These are phyloP conservation scores for Onygena corvina DNA, from an alignment of 2,329 filamentous ascomycete species.

Conservation along the genomic window DNA sequence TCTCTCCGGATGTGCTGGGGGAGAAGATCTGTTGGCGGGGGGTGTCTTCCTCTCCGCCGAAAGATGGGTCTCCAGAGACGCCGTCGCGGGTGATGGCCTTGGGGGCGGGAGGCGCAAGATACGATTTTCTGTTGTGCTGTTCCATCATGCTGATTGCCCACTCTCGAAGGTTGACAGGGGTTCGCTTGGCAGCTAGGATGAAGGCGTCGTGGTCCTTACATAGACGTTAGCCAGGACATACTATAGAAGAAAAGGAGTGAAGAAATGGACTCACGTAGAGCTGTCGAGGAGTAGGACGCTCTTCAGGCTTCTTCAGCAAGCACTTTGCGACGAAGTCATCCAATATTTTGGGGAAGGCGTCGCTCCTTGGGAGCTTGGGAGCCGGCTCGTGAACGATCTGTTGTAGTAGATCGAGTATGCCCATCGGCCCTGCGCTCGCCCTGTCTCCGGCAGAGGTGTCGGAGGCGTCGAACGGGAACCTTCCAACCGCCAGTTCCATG, in stretches of 20 bases:
- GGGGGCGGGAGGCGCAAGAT: constrained; percentile 70
- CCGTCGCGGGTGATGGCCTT: constrained; percentile 56
- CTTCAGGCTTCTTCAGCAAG: constrained; percentile 75
- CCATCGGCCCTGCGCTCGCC: constrained; percentile 62
- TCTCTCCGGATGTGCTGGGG: constrained; percentile 61
- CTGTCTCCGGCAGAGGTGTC: constrained; percentile 63
- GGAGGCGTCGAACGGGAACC: constrained; percentile 81
- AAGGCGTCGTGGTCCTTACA: constrained; percentile 78
- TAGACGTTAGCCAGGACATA: not conserved
- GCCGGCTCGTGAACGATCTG: constrained; percentile 96
- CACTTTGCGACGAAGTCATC: constrained; percentile 98
- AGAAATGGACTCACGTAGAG: constrained; percentile 58
- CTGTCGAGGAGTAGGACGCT: constrained; percentile 82
- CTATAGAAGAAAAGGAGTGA: not conserved
- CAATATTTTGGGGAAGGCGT: constrained; percentile 87
- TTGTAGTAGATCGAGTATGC: constrained; percentile 88
- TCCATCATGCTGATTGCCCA: constrained; percentile 95
- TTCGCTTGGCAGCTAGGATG: constrained; percentile 89
- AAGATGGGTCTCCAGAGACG: constrained; percentile 42
- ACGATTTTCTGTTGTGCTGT: constrained; percentile 87
- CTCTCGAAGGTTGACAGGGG: constrained; percentile 80
- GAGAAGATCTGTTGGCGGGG: constrained; percentile 42
- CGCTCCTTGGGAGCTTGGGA: constrained; percentile 86
- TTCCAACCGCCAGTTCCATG: constrained; percentile 95
- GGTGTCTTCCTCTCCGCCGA: constrained; percentile 27